These are phyloP conservation scores for Alloascoidea hylecoeti DNA, from an alignment of 805 yeast genomes.

Conservation along the genomic window DNA sequence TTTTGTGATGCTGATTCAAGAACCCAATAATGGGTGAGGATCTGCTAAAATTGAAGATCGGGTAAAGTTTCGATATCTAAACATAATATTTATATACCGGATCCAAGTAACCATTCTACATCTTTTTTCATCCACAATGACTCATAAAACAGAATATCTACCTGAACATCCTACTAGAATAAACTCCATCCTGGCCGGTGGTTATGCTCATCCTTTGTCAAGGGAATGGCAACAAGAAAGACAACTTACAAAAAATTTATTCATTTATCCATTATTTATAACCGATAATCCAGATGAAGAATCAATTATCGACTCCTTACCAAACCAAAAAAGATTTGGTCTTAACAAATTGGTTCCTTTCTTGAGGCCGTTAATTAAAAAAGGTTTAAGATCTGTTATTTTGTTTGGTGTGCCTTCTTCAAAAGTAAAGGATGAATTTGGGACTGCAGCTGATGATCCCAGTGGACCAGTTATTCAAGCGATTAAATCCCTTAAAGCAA, in stretches of 20 bases:
- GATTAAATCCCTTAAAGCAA: conserved; percentile 42
- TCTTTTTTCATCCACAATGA: no score
- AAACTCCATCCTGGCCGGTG: conserved; percentile 79
- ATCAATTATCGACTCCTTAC: conserved; percentile 58
- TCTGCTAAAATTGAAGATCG: no score
- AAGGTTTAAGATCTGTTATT: conserved; percentile 78
- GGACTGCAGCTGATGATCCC: conserved; percentile 91
- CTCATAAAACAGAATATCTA: conserved; percentile 65
- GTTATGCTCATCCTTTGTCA: conserved; percentile 80
- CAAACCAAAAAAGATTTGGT: conserved; percentile 83
- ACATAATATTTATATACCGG: no score
- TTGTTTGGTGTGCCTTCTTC: conserved; percentile 84
- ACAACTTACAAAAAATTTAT: conserved; percentile 74
- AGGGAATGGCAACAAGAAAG: conserved; percentile 88
- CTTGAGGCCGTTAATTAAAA: conserved; percentile 51
- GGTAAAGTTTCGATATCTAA: no score
- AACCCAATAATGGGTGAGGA: no score
- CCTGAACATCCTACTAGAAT: conserved; percentile 43
- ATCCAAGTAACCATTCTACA: no score
- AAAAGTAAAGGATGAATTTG: conserved; percentile 62
- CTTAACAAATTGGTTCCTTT: conserved; percentile 63
- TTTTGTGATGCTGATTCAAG: no score
- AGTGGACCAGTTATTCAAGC: conserved; percentile 87
- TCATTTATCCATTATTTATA: conserved; percentile 84
- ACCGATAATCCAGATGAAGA: conserved; percentile 76